Conservation (phyloP, 768 basidiomycete species). For the Dentipellis fragilis region DNA sequence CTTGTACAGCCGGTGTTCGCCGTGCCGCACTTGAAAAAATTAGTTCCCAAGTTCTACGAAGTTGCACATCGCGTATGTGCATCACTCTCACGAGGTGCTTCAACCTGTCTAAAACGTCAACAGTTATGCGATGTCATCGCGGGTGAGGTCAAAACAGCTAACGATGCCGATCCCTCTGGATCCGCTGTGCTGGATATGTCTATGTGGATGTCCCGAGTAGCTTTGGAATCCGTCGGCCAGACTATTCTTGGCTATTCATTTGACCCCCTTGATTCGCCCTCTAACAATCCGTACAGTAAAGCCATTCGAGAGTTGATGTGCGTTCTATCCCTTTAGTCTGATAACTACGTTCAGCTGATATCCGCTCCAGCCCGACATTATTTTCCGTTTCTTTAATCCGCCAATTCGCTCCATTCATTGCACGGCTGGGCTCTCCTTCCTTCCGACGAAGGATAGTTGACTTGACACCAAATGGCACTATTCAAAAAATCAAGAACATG, state of each 20-base stretch:
- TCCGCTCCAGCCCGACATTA: background rate
- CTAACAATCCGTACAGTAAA: background rate
- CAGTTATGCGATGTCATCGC: background rate
- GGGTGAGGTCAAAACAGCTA: background rate
- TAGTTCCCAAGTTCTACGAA: background rate
- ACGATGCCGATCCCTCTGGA: background rate
- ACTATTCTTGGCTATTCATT: background rate
- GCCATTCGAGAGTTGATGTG: background rate
- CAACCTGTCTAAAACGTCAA: background rate
- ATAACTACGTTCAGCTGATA: background rate
- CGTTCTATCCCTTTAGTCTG: background rate
- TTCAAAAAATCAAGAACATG: constrained; percentile 18
- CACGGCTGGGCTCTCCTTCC: constrained; percentile 18
- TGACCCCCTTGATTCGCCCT: background rate
- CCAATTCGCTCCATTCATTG: constrained; percentile 2
- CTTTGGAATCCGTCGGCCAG: background rate
- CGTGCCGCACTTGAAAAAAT: background rate
- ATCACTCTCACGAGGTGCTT: constrained; percentile 14
- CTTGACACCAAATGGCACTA: constrained; percentile 16
- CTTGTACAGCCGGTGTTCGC: background rate
- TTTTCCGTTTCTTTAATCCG: background rate
- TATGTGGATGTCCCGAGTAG: background rate
- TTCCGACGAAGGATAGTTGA: constrained; percentile 21
- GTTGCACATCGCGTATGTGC: constrained; percentile 15
- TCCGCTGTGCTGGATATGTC: background rate